Conservation (phyloP, 2,329 filamentous ascomycete species). For the Domatiomyces catenatus region DNA sequence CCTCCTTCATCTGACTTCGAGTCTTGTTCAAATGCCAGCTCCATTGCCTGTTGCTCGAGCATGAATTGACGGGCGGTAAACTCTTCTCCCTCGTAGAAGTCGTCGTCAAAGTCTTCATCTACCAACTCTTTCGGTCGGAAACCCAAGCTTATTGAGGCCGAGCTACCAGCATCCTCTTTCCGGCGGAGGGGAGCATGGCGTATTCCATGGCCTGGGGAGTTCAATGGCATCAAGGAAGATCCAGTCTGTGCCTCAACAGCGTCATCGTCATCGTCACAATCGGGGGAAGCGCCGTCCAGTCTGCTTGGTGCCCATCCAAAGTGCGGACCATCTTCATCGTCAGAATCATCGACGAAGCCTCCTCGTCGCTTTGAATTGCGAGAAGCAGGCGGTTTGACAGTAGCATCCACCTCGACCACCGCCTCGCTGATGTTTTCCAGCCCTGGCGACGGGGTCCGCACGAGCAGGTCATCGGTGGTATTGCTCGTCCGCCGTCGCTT, state of each 20-base stretch:
- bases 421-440: not conserved
- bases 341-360: constrained; percentile 25
- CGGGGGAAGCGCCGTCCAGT: not conserved
- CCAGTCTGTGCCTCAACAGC: not conserved
- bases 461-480: constrained; percentile 4
- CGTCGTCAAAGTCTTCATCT: constrained; percentile 44
- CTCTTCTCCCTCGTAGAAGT: constrained; percentile 49
- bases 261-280: not conserved
- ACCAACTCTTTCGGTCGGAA: constrained; percentile 34
- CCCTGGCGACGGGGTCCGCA: constrained; percentile 12
- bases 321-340: constrained; percentile 26
- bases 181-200: not conserved
- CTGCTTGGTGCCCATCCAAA: not conserved
- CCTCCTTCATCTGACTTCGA: constrained; percentile 34
- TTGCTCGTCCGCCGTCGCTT: constrained; percentile 29
- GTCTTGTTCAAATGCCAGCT: constrained; percentile 32
- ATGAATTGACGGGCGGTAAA: constrained; percentile 53
- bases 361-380: constrained; percentile 7
- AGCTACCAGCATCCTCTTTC: constrained; percentile 10
- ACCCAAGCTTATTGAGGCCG: constrained; percentile 26
- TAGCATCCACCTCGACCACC: not conserved
- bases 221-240: not conserved
- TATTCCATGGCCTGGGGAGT: not conserved
- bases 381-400: not conserved
- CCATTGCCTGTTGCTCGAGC: constrained; percentile 49